Base-by-base conservation (phyloP, 2,329 filamentous ascomycete species). In the Geosmithia morbida region DNA sequence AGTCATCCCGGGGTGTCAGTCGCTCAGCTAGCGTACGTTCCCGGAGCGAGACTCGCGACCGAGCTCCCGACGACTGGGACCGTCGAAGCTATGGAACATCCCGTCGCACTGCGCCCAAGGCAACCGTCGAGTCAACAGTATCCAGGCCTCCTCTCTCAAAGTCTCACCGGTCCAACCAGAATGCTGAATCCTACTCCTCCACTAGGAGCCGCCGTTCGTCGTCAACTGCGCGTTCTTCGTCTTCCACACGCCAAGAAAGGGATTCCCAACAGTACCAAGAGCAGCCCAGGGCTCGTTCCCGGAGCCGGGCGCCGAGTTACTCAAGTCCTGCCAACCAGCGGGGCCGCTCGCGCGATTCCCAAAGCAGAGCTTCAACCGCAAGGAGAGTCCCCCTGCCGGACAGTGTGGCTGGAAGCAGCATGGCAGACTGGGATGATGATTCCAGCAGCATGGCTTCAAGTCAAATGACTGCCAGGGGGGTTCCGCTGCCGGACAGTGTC, bases 71-170 rank as follows among this genome's bases (percentile, higher is more conserved):
- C 7, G 51, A 55, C 20, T 41, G 39, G 3, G 71, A 71, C 48
- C 59, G 65, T 48, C 62, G 61, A 48, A 71, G 68, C 54, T 62
- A 63, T 41, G 60, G 57, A 3, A 59, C 59, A 43, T 66, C 66
- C n/a, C 63, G 61, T 48, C 54, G 60, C 47, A 57, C 53, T 47
- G 51, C 33, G 3, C 33, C 54, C 33, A 51, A 57, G 41, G 57
- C 61, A 30, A 26, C 22, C 22, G 22, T 26, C 22, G 59, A 52
- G 51, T 55, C 58, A 26, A 52, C 52, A 43, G 22, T 47, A 30
- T 47, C 48, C 29, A 20, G 44, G 10, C 44, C 44, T 33, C 44
- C 44, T 8, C 19, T 45, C 14, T 45, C 44, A 18, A 57, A 53
- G 22, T 54, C 55, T n/a, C 51, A 57, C 41, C 50, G 52, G 19